Evolutionary conservation across 257 asterid species (phyloP).

Genomic region (Galeopsis tetrahit): DNA sequence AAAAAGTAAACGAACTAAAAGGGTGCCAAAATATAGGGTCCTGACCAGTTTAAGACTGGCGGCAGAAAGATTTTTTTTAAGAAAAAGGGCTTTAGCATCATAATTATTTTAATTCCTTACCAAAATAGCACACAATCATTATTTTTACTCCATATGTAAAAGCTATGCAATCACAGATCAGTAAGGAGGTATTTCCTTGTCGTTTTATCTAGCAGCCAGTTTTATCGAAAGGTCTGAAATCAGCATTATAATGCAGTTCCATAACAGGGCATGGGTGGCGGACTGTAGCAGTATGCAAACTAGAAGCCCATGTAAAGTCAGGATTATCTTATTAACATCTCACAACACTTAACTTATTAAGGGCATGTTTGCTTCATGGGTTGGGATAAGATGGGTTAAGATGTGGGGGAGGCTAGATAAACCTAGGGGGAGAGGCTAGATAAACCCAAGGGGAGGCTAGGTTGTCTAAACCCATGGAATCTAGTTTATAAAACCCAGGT

Average conservation of each 20-base stretch:
- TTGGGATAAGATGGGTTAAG: no score
- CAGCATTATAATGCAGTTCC: neutral
- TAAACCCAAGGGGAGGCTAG: no score
- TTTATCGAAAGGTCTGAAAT: neutral
- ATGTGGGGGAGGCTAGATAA: no score
- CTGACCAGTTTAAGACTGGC: slow-evolving; percentile 23
- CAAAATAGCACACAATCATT: neutral
- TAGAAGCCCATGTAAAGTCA: slow-evolving; percentile 5
- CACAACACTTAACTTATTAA: slow-evolving; percentile 9
- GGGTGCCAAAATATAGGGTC: slow-evolving; percentile 23
- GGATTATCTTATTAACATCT: neutral
- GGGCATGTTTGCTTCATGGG: no score
- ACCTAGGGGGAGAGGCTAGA: no score
- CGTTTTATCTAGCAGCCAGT: slow-evolving; percentile 9
- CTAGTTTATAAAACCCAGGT: no score
- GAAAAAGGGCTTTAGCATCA: neutral
- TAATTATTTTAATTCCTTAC: neutral
- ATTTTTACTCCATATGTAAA: neutral
- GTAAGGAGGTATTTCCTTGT: slow-evolving; percentile 10
- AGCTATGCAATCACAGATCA: slow-evolving; percentile 13
- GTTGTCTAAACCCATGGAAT: no score
- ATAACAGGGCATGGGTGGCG: neutral
- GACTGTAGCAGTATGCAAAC: slow-evolving; percentile 21
- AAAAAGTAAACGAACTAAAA: slow-evolving; percentile 13
- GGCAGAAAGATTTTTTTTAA: neutral